phyloP scores from a whole-genome alignment of 2,329 filamentous ascomycete genomes.

The Pestalotiopsis sp. region DNA sequence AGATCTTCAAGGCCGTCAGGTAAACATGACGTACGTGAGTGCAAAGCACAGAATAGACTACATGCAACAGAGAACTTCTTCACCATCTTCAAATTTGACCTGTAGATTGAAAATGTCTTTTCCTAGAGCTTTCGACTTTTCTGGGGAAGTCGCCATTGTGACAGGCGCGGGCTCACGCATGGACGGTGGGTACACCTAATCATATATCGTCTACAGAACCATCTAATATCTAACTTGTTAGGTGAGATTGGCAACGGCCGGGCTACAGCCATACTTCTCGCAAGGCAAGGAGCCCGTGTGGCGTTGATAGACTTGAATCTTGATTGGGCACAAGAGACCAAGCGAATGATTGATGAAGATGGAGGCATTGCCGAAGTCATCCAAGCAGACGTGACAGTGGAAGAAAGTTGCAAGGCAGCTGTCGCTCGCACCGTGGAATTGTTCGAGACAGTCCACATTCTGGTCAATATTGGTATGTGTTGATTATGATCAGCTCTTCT shows the following conservation, averaged over 20 bases:
- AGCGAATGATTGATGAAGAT: constrained; percentile 31
- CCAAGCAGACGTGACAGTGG: constrained; percentile 26
- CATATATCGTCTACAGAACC: not conserved
- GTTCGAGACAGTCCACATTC: constrained; percentile 27
- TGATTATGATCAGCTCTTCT: not conserved
- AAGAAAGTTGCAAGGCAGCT: constrained; percentile 23
- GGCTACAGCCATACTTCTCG: constrained; percentile 30
- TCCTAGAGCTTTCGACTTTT: constrained; percentile 25
- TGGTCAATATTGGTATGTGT: constrained; percentile 29
- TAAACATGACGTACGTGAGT: not conserved
- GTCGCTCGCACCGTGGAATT: constrained; percentile 24
- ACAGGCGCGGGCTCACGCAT: constrained; percentile 33
- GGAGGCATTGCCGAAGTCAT: constrained; percentile 27
- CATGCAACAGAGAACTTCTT: not conserved
- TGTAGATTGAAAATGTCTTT: not conserved
- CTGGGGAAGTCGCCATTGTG: constrained; percentile 34
- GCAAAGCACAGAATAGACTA: not conserved
- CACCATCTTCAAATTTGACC: not conserved
- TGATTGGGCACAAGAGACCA: constrained; percentile 29
- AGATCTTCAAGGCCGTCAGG: not conserved
- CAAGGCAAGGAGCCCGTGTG: constrained; percentile 29
- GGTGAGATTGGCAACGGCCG: constrained; percentile 32
- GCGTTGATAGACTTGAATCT: constrained; percentile 27
- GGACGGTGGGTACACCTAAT: constrained; percentile 20
- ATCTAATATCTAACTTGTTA: constrained; percentile 6